Base-by-base conservation (phyloP, 2,329 filamentous ascomycete species). In the Cytospora piceae region DNA sequence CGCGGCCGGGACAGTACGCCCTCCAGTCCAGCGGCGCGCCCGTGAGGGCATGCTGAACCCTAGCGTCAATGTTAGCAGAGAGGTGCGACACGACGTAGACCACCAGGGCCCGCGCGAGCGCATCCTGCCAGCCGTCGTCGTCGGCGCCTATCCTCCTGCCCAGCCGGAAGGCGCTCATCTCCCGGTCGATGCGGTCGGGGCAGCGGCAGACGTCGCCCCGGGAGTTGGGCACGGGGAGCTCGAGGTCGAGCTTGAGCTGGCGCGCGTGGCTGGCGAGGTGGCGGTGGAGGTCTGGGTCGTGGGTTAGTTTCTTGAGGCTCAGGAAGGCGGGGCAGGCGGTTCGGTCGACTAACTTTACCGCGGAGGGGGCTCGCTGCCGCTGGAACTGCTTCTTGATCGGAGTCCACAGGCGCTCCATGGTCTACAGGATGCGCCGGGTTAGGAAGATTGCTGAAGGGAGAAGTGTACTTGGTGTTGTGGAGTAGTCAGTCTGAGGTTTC, bases 221-320 rank as follows among this genome's bases (percentile, higher is more conserved):
- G 15, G 17, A 7, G 24, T 3, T 17, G 14, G 51, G 34, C 4
- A 55, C 17, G 15, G 15, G 39, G 55, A 1, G 51, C 15, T 4
- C 12, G 3, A 61, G 54, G n/a, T 61, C 59, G 6, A 27, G 27
- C 20, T 46, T 42, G 12, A 55, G 14, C 12, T 46, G 34, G 20
- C 51, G 59, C 34, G 32, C 51, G 39, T 55, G 59, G 51, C 24
- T 39, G 9, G 14, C 34, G 54, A 61, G 32, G 34, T 61, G 46
- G 22, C 8, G 51, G 4, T 9, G 20, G 7, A 61, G 34, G 12
- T 55, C 51, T 27, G 34, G 34, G 9, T 61, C 59, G 3, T 34
- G 9, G 27, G 59, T 32, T 4, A 46, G 7, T 1, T 46, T 22
- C 2, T 27, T 61, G 0, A 61, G 24, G 4, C 5, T 46, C 0